Evolutionary conservation across 1,139 yeast species (phyloP).

Genomic region (Yamadazyma triangularis): DNA sequence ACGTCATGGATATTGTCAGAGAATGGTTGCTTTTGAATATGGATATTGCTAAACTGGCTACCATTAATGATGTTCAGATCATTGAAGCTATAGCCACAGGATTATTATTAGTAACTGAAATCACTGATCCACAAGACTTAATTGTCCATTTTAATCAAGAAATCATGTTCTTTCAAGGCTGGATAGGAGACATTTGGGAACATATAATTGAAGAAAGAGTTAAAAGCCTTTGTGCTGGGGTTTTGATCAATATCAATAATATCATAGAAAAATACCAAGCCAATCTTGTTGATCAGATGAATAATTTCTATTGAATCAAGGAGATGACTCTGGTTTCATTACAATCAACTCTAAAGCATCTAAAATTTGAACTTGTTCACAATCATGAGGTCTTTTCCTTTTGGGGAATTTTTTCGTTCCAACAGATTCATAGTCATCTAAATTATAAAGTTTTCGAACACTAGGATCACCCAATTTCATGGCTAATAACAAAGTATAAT

Average conservation of each 20-base stretch:
- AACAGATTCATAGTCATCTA: constrained; percentile 16
- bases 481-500: constrained; percentile 56
- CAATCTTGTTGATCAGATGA: constrained; percentile 10
- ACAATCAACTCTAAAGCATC: constrained; percentile 3
- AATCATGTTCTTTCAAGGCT: constrained; percentile 28
- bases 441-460: constrained; percentile 25
- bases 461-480: constrained; percentile 52
- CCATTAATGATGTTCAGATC: constrained; percentile 26
- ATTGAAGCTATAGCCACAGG: constrained; percentile 49
- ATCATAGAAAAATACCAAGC: constrained; percentile 13
- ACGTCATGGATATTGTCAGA: constrained; percentile 52
- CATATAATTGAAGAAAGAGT: constrained; percentile 39
- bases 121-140: constrained; percentile 35
- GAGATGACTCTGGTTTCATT: too few relatives aligned
- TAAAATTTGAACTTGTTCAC: constrained; percentile 1
- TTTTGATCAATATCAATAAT: constrained; percentile 23
- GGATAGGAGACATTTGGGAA: constrained; percentile 46
- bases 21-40: constrained; percentile 45
- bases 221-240: constrained; percentile 49
- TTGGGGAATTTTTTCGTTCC: neutral
- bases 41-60: constrained; percentile 18
- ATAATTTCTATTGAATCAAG: constrained; percentile 9
- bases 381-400: constrained; percentile 3
- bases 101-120: constrained; percentile 42
- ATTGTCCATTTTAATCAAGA: constrained; percentile 23